Conservation (phyloP, 768 basidiomycete genomes). For the Podaxis sp. region DNA sequence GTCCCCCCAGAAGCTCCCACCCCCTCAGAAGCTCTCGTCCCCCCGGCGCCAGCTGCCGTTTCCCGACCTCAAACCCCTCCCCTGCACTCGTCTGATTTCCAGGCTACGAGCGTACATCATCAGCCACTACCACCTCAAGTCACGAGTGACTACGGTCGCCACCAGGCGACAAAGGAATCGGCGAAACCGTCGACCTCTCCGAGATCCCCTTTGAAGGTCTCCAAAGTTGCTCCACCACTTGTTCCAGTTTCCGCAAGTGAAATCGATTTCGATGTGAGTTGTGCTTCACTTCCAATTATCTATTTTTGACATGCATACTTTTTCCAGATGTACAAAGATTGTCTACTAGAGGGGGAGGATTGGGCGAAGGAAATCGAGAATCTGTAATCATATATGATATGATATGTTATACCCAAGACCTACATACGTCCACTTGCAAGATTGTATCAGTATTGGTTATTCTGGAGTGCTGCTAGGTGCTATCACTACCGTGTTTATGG, state of each 20-base stretch:
- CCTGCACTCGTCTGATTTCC: not conserved
- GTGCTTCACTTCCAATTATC: not conserved
- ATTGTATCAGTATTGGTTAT: not conserved
- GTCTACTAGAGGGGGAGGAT: conserved; percentile 36
- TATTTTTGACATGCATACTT: not conserved
- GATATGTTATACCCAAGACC: not conserved
- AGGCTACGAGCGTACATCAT: not conserved
- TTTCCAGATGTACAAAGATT: conserved; percentile 34
- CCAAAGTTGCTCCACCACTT: conserved; percentile 23
- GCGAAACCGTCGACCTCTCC: not conserved
- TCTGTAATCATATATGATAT: conserved; percentile 8
- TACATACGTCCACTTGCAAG: not conserved
- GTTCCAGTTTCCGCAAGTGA: conserved; percentile 20
- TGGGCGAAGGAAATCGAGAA: conserved; percentile 30
- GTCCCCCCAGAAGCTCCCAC: too few species aligned
- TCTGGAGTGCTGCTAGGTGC: not conserved
- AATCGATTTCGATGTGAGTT: conserved; percentile 23
- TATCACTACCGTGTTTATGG: not conserved
- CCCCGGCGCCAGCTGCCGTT: not conserved
- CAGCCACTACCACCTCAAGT: not conserved
- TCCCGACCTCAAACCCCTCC: not conserved
- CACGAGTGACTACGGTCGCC: not conserved
- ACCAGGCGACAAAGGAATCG: not conserved
- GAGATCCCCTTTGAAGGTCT: conserved; percentile 19
- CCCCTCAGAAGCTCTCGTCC: not conserved